Evolutionary conservation across 257 asterid genomes (phyloP).

Genomic region (Solanum tarapatanum): DNA sequence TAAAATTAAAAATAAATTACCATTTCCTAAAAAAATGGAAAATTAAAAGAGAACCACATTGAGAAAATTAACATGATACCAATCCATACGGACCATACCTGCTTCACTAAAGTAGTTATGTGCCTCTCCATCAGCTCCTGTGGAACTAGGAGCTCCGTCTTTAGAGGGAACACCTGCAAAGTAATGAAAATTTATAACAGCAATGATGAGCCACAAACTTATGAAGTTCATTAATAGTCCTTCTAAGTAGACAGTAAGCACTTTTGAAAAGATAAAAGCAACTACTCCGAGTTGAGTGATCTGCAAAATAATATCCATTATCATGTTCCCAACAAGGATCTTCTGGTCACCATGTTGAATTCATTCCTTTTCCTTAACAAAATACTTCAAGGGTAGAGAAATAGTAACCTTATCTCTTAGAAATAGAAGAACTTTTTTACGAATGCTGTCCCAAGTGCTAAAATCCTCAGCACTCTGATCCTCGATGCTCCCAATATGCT

Average conservation of each 20-base stretch:
- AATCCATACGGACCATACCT: slow-evolving; percentile 27
- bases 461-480: slow-evolving; percentile 69
- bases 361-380: neutral
- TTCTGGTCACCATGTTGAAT: neutral
- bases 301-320: neutral
- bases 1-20: neutral
- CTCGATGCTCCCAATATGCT: slow-evolving; percentile 76
- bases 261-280: neutral
- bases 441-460: slow-evolving; percentile 70
- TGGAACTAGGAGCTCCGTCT: slow-evolving; percentile 73
- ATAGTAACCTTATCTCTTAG: slow-evolving; percentile 62
- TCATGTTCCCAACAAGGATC: neutral
- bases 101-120: slow-evolving; percentile 73
- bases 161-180: slow-evolving; percentile 78
- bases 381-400: neutral
- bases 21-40: neutral
- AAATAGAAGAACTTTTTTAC: slow-evolving; percentile 83
- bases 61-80: neutral
- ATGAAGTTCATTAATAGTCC: neutral
- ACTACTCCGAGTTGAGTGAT: neutral
- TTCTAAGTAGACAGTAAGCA: neutral
- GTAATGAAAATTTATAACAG: neutral
- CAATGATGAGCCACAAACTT: neutral
- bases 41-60: neutral
- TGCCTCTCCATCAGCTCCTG: slow-evolving; percentile 87